Evolutionary conservation across 1,139 yeast genomes (phyloP).

Genomic region (Casaregolazyma suthepensis): DNA sequence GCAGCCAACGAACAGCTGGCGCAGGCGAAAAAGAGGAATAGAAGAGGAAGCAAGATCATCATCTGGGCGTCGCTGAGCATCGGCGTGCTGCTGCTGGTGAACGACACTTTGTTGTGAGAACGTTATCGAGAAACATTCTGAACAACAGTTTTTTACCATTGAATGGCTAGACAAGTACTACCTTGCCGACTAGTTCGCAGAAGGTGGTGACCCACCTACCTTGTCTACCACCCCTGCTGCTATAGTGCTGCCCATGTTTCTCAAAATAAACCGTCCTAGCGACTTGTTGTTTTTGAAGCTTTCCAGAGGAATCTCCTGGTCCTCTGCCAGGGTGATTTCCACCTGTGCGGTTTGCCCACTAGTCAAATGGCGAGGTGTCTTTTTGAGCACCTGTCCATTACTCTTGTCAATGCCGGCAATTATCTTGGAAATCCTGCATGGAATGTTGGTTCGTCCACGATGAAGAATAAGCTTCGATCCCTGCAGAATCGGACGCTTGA

Average conservation of each 20-base stretch:
- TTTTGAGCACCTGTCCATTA: slow-evolving; percentile 41
- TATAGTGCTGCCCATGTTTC: slow-evolving; percentile 80
- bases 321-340: slow-evolving; percentile 54
- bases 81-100: slow-evolving; percentile 55
- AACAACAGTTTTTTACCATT: too few relatives aligned
- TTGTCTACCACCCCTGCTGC: slow-evolving; percentile 71
- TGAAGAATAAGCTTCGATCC: slow-evolving; percentile 82
- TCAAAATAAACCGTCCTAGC: slow-evolving; percentile 74
- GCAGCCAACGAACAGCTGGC: slow-evolving; percentile 70
- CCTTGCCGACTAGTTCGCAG: too few relatives aligned
- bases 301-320: slow-evolving; percentile 48
- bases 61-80: slow-evolving; percentile 54
- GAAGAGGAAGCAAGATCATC: slow-evolving; percentile 62
- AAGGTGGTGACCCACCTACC: too few relatives aligned
- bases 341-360: slow-evolving; percentile 71
- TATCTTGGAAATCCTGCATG: slow-evolving; percentile 62
- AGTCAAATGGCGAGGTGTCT: slow-evolving; percentile 62
- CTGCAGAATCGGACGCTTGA: slow-evolving; percentile 65
- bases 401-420: slow-evolving; percentile 44
- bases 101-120: slow-evolving; percentile 52
- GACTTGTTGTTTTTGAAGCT: slow-evolving; percentile 52
- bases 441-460: slow-evolving; percentile 72
- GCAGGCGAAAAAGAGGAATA: slow-evolving; percentile 65
- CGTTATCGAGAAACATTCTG: too few relatives aligned
- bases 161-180: too few relatives aligned